Conservation (phyloP, 169 alveolate genomes). For the Cryptosporidium ryanae region DNA sequence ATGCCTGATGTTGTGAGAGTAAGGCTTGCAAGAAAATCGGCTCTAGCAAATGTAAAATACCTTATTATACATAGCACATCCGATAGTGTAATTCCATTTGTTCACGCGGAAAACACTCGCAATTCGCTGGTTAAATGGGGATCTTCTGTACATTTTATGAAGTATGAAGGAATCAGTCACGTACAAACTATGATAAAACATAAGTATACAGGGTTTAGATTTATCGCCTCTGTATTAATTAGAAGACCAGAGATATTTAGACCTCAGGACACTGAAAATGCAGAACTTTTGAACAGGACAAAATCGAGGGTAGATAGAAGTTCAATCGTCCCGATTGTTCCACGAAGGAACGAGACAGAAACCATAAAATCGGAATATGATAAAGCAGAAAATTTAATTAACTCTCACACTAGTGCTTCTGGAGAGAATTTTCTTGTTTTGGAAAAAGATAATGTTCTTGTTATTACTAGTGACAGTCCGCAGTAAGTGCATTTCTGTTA, state of each 20-base stretch:
- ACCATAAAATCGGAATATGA: no score
- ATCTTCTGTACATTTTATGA: neutral
- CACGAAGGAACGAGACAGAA: slow-evolving; percentile 17
- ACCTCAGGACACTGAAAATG: slow-evolving; percentile 54
- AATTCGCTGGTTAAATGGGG: slow-evolving; percentile 50
- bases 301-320: slow-evolving; percentile 19
- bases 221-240: slow-evolving; percentile 36
- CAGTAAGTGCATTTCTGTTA: no score
- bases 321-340: slow-evolving; percentile 35
- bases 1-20: slow-evolving; percentile 46
- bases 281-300: slow-evolving; percentile 17
- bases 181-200: slow-evolving; percentile 32
- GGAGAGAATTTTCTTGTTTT: no score
- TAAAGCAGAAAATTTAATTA: no score
- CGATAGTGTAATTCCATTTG: slow-evolving; percentile 15
- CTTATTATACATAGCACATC: slow-evolving; percentile 28
- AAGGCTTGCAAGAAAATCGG: slow-evolving; percentile 39
- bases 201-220: slow-evolving; percentile 63
- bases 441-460: no score
- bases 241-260: slow-evolving; percentile 47
- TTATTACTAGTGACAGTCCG: no score
- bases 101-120: slow-evolving; percentile 63
- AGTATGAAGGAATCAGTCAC: slow-evolving; percentile 15
- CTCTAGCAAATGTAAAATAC: neutral
- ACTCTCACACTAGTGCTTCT: no score